These are phyloP conservation scores for Rhizophagus prolifer DNA, from an alignment of 192 early-diverging fungal genomes.

Conservation along the genomic window DNA sequence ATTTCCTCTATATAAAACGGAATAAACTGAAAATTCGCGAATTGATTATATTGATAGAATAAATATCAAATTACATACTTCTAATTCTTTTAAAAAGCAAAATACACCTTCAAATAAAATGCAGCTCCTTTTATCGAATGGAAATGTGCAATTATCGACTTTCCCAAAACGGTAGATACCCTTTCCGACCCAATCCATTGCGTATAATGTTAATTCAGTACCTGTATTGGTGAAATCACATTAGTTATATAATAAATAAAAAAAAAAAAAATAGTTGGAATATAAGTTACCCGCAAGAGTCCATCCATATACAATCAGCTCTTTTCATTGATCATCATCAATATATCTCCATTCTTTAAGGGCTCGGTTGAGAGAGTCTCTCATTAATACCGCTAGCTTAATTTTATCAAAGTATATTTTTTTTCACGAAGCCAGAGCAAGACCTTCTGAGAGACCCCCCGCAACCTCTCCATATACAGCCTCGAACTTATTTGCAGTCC, in stretches of 20 bases:
- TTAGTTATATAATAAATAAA: conserved; percentile 12
- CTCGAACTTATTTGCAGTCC: conserved; percentile 1
- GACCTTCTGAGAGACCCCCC: neutral
- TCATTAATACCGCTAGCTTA: conserved; percentile 14
- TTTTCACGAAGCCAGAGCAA: too few species aligned
- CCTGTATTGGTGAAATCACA: neutral
- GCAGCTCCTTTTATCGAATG: conserved; percentile 2
- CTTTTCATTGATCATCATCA: conserved; percentile 1
- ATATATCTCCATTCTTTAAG: conserved; percentile 10
- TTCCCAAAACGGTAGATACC: conserved; percentile 14
- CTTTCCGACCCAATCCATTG: conserved; percentile 16
- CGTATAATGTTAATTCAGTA: neutral
- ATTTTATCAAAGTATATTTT: conserved; percentile 16
- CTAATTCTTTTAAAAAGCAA: conserved; percentile 22
- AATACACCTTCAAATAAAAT: conserved; percentile 16
- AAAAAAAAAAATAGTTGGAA: neutral
- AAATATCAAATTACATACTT: conserved; percentile 2
- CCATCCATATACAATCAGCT: conserved; percentile 17
- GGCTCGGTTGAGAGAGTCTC: neutral
- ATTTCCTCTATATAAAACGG: neutral
- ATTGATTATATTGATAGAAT: conserved; percentile 13
- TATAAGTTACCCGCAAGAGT: neutral
- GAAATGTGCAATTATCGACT: conserved; percentile 9
- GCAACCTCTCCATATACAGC: conserved; percentile 8
- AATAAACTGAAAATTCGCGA: neutral